phyloP scores from a whole-genome alignment of 2,329 filamentous ascomycete species.

The Lecanicillium sp. region DNA sequence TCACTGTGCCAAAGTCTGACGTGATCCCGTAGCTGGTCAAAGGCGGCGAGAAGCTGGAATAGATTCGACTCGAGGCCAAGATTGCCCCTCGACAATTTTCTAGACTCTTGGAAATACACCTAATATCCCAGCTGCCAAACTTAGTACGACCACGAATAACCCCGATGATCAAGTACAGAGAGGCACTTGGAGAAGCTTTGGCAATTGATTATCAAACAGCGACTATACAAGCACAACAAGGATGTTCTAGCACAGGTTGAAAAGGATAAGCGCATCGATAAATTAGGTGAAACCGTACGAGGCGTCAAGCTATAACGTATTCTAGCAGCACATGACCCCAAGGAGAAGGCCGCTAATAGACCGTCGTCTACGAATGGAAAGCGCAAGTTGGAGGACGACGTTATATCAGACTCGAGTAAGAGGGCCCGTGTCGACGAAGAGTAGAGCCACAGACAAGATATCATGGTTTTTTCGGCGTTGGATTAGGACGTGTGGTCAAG shows the following conservation, averaged over 20 bases:
- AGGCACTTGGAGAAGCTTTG: conserved; percentile 61
- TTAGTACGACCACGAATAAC: conserved; percentile 46
- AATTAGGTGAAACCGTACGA: conserved; percentile 60
- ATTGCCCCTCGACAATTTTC: conserved; percentile 70
- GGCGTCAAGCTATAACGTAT: conserved; percentile 62
- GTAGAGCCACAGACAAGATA: no score
- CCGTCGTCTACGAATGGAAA: conserved; percentile 32
- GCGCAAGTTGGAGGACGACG: conserved; percentile 33
- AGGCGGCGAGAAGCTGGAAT: conserved; percentile 45
- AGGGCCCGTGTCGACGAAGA: conserved; percentile 33
- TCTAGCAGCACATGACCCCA: conserved; percentile 39
- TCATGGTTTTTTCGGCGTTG: no score
- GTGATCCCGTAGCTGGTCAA: conserved; percentile 44
- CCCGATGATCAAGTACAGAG: conserved; percentile 40
- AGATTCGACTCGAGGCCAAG: conserved; percentile 55
- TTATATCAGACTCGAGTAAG: conserved; percentile 28
- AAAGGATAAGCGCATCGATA: conserved; percentile 57
- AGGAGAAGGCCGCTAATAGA: conserved; percentile 17
- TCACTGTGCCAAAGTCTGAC: conserved; percentile 40
- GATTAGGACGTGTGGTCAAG: no score
- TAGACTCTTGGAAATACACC: conserved; percentile 67
- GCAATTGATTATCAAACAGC: conserved; percentile 67
- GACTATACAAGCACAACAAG: conserved; percentile 67
- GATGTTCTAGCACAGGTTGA: conserved; percentile 65
- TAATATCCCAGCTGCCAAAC: conserved; percentile 51